Evolutionary conservation across 805 yeast genomes (phyloP), one percentile per base, ranked within the genome.

Genomic region (Candida odintsovae): DNA sequence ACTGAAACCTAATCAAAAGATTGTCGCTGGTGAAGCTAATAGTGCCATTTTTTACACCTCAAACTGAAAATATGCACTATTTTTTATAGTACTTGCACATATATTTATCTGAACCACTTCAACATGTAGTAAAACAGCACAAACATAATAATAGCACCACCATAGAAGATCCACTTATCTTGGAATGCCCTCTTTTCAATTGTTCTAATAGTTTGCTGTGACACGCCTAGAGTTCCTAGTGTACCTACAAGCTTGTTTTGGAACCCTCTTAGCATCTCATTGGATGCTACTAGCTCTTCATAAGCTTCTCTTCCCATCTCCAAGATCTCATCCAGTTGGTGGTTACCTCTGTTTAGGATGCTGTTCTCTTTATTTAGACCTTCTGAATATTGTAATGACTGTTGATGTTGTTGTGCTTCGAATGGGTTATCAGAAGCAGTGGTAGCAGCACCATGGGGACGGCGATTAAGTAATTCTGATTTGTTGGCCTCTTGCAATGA

Each of bases 241-340:
- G 86, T 77, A 43, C 80, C 75, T 40, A 82, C 78, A 69, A 94
- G 73, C 52, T 74, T 78, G 38, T 72, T 66, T 52, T 84, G 88
- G 26, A 92, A 73, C 48, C 71, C 71, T 47, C 75, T 69, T 47
- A 92, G 72, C 25, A 83, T 73, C 57, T 83, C 84, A 63, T 88
- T 87, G 62, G 94, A 97, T 41, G 84, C 90, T 18, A 86, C 84
- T 20, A 94, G 71, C 60, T 90, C 96, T 43, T 86, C 95, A 53
- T 89, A 78, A 2, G 96, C 88, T 42, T 77, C 76, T 50, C 85
- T 79, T 2, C 97, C 98, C 83, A 88, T 85, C 58, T 87, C 97
- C 38, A 94, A 64, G 38, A 94, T 88, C 53, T 87, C 89, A 62
- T 94, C 99, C 50, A 94, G 69, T 61, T 88, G 96, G 45, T 81